A percentile compares a stretch with the other conserved stretches of the same genome.
Evolutionary conservation across 2,329 filamentous ascomycete genomes (phyloP).

Genomic region (Drechslerella dactyloides): DNA sequence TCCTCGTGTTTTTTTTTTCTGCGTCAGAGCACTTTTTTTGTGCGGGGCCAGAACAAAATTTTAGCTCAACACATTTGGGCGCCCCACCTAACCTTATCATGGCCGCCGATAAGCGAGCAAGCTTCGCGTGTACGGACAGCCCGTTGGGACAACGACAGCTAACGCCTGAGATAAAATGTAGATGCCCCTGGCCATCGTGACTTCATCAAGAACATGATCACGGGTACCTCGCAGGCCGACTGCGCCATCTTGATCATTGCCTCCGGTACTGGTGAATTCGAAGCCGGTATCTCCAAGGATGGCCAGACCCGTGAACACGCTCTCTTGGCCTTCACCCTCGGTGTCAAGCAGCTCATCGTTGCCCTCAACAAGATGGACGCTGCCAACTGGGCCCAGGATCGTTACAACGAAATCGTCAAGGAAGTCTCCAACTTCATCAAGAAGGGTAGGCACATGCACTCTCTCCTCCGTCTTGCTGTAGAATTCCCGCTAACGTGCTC

Average conservation of each 20-base stretch:
- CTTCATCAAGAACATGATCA: slow-evolving; percentile 99
- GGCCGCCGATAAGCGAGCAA: slow-evolving; percentile 13
- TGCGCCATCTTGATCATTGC: slow-evolving; percentile 99
- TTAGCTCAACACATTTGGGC: slow-evolving; percentile 35
- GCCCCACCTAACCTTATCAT: slow-evolving; percentile 13
- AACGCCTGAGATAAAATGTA: slow-evolving; percentile 56
- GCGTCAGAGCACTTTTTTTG: slow-evolving; percentile 13
- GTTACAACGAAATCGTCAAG: slow-evolving; percentile 99
- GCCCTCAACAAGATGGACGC: slow-evolving; percentile 99
- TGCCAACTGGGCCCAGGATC: slow-evolving; percentile 94
- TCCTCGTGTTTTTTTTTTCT: not conserved
- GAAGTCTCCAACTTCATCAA: slow-evolving; percentile 99
- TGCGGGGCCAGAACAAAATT: slow-evolving; percentile 41
- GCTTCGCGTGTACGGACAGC: too few species aligned
- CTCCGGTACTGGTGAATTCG: slow-evolving; percentile 99
- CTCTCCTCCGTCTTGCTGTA: not conserved
- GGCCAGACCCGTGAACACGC: slow-evolving; percentile 99
- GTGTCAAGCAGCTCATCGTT: slow-evolving; percentile 99
- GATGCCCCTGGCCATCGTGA: slow-evolving; percentile 99
- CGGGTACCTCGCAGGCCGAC: slow-evolving; percentile 99
- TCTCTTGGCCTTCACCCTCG: slow-evolving; percentile 98
- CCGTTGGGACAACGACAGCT: slow-evolving; percentile 11
- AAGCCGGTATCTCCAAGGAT: slow-evolving; percentile 99
- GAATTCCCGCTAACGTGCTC: not conserved
- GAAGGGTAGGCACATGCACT: slow-evolving; percentile 67